Percentiles rank a stretch among this genome's conserved stretches.
Conservation (phyloP, 2,329 filamentous ascomycete species). For the Penicillium freii region DNA sequence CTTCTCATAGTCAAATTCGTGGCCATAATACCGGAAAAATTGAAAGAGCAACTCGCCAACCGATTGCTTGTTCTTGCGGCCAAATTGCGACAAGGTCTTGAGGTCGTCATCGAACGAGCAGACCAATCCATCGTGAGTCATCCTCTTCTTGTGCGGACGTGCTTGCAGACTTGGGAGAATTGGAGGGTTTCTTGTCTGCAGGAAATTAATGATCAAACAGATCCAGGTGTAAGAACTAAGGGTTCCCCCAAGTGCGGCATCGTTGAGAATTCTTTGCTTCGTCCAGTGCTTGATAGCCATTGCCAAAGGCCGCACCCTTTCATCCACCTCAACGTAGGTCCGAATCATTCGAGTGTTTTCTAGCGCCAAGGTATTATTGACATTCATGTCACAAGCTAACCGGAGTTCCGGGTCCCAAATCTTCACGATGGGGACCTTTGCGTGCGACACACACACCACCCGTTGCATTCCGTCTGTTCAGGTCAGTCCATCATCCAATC, state of each 20-base stretch:
- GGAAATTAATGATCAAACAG: slow-evolving; percentile 93
- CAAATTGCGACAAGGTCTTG: slow-evolving; percentile 69
- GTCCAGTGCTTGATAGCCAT: slow-evolving; percentile 99
- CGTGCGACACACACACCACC: slow-evolving; percentile 89
- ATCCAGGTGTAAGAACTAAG: slow-evolving; percentile 99
- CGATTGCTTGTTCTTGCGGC: slow-evolving; percentile 75
- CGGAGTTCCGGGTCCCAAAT: slow-evolving; percentile 93
- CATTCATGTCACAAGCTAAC: slow-evolving; percentile 95
- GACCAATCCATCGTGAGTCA: slow-evolving; percentile 62
- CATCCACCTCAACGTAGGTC: slow-evolving; percentile 91
- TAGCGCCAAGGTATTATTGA: slow-evolving; percentile 92
- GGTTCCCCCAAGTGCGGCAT: slow-evolving; percentile 94
- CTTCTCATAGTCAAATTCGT: slow-evolving; percentile 88
- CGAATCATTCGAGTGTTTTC: slow-evolving; percentile 98
- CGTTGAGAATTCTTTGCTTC: slow-evolving; percentile 85
- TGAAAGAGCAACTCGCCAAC: slow-evolving; percentile 85
- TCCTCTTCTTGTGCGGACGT: slow-evolving; percentile 60
- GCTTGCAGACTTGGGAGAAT: slow-evolving; percentile 85
- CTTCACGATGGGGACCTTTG: slow-evolving; percentile 97
- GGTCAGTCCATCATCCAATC: slow-evolving; percentile 13
- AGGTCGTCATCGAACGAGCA: slow-evolving; percentile 87
- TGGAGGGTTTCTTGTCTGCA: slow-evolving; percentile 81
- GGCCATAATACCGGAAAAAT: slow-evolving; percentile 92
- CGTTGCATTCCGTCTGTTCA: slow-evolving; percentile 86
- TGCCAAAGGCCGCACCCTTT: slow-evolving; percentile 82